Evolutionary conservation across 2,329 filamentous ascomycete genomes (phyloP).

Genomic region (Aspergillus ibericus): DNA sequence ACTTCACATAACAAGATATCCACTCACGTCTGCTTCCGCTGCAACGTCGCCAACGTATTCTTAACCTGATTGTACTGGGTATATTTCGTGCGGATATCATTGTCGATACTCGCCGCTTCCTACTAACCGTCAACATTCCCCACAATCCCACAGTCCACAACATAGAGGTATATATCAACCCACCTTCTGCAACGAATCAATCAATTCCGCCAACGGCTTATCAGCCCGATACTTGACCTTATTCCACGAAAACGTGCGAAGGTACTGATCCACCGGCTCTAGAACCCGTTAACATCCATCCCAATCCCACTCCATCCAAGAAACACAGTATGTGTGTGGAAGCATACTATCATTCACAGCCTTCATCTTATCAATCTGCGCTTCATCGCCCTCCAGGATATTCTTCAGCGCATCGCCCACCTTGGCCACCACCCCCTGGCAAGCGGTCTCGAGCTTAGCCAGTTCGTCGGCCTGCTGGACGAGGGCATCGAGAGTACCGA

Average conservation of each 20-base stretch:
- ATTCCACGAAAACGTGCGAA: slow-evolving; percentile 90
- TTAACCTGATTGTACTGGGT: slow-evolving; percentile 92
- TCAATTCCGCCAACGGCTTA: slow-evolving; percentile 81
- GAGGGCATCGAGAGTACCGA: slow-evolving; percentile 90
- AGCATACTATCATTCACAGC: slow-evolving; percentile 86
- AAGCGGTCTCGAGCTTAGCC: slow-evolving; percentile 77
- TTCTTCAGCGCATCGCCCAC: slow-evolving; percentile 81
- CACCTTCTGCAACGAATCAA: slow-evolving; percentile 86
- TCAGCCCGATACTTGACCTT: slow-evolving; percentile 96
- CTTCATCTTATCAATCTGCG: slow-evolving; percentile 81
- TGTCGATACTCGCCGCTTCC: slow-evolving; percentile 90
- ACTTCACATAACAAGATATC: not conserved
- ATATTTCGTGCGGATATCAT: slow-evolving; percentile 92
- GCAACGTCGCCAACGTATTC: slow-evolving; percentile 74
- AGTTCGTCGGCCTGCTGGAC: slow-evolving; percentile 97
- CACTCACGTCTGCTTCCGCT: slow-evolving; percentile 81
- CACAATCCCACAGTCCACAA: not conserved
- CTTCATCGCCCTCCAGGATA: slow-evolving; percentile 80
- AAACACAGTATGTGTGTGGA: too few relatives aligned
- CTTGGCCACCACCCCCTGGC: slow-evolving; percentile 80
- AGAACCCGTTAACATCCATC: slow-evolving; percentile 17
- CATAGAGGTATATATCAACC: slow-evolving; percentile 49
- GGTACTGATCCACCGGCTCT: slow-evolving; percentile 96
- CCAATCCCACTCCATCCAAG: slow-evolving; percentile 1
- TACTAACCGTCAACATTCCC: slow-evolving; percentile 34